Base-by-base conservation (phyloP, 495 filamentous ascomycete genomes). In the Talaromyces nanjingensis region DNA sequence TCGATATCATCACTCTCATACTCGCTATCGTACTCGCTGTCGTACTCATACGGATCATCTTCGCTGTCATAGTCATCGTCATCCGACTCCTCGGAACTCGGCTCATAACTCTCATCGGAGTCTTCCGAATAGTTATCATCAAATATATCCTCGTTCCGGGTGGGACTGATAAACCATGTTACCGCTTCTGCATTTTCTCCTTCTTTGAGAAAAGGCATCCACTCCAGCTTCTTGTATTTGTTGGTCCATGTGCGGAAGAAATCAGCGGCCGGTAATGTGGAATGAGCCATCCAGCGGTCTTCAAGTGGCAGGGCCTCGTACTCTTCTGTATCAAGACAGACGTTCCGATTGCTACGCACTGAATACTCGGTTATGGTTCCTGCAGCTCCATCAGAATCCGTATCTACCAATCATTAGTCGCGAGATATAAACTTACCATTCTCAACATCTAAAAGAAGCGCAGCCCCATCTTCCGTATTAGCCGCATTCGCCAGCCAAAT, bases 211-310 rank as follows among this genome's bases (percentile, higher is more conserved):
- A 65, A 7, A 11, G 55, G 34, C 65, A 67, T 67, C 63, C 65
- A 67, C 12, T 55, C 33, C n/a, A 67, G 52, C 29, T 34, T 65
- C 20, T 61, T 63, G 33, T 65, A 67, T 14, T 61, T 65, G 25
- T 45, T 33, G 37, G 45, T 60, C 65, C 65, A 67, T 1, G 56
- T 31, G 9, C 11, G 33, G 22, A 67, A 65, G 29, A 67, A 65
- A 6, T 58, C 42, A 12, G 25, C 18, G 8, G 47, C 56, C 7
- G 33, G 34, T n/a, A 65, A 29, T 12, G 65, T 67, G 20, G 49
- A 20, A 45, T 67, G 62, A 6, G 65, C 65, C 65, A 67, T 67
- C 65, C 65, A 67, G 18, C 60, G 59, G n/a, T 67, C 65, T 39
- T 59, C 54, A 18, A 31, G 45, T 7, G 65, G 39, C 27, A 67